Conservation (phyloP, 805 yeast genomes). For the Wickerhamiella australiensis region DNA sequence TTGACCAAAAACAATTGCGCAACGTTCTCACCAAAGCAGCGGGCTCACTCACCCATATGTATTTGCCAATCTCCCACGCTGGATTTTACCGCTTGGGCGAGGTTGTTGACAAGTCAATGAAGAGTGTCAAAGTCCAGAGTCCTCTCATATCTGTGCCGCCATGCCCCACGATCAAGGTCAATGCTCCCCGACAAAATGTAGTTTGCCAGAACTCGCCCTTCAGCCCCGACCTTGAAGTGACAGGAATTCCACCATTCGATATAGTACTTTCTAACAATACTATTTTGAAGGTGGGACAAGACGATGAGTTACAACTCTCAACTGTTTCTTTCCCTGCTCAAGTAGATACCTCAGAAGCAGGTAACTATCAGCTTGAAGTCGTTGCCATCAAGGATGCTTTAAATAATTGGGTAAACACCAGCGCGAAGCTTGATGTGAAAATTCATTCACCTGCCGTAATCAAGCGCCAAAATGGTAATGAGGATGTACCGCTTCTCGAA, state of each 20-base stretch:
- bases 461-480: not conserved
- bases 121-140: slow-evolving; percentile 47
- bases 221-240: slow-evolving; percentile 40
- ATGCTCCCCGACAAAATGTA: slow-evolving; percentile 18
- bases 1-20: slow-evolving; percentile 44
- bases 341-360: not conserved
- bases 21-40: slow-evolving; percentile 20
- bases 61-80: slow-evolving; percentile 51
- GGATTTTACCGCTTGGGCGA: slow-evolving; percentile 66
- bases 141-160: slow-evolving; percentile 54
- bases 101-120: slow-evolving; percentile 50
- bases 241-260: slow-evolving; percentile 71
- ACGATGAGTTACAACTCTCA: not conserved
- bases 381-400: slow-evolving; percentile 9
- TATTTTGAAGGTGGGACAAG: not conserved
- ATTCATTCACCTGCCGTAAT: not conserved
- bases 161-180: slow-evolving; percentile 65
- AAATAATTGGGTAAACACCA: slow-evolving; percentile 2
- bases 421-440: not conserved
- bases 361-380: not conserved
- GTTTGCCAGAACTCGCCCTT: slow-evolving; percentile 55
- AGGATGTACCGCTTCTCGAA: slow-evolving; percentile 2
- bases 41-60: slow-evolving; percentile 28
- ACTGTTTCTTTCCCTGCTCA: not conserved
- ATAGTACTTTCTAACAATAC: slow-evolving; percentile 27